phyloP scores from a whole-genome alignment of 805 yeast species.

The Starmerella apis region DNA sequence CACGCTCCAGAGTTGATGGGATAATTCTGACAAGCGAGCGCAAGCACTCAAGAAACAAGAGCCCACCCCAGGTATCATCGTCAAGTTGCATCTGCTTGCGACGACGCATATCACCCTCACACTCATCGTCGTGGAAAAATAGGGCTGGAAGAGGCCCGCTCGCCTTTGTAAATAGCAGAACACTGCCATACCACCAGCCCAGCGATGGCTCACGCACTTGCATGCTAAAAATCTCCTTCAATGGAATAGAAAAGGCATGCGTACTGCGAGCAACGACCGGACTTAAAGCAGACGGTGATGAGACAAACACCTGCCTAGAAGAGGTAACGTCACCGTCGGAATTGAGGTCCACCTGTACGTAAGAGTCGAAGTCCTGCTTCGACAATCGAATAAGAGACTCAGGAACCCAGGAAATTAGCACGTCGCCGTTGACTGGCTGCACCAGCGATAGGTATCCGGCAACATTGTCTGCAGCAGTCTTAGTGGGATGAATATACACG shows the following conservation, averaged over 20 bases:
- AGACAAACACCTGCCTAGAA: conserved; percentile 32
- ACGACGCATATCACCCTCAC: conserved; percentile 48
- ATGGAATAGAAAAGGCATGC: conserved; percentile 57
- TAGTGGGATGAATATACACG: conserved; percentile 75
- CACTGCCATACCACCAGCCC: conserved; percentile 89
- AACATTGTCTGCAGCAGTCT: conserved; percentile 61
- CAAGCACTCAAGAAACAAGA: conserved; percentile 53
- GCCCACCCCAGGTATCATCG: conserved; percentile 72
- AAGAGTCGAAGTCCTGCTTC: conserved; percentile 39
- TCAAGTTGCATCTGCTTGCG: conserved; percentile 37
- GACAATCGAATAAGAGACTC: conserved; percentile 32
- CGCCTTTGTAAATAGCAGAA: conserved; percentile 55
- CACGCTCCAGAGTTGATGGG: conserved; percentile 58
- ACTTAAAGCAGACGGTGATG: conserved; percentile 37
- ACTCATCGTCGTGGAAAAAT: conserved; percentile 86
- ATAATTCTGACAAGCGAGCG: conserved; percentile 50
- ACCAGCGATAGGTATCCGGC: conserved; percentile 65
- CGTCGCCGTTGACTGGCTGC: conserved; percentile 46
- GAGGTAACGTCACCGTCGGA: conserved; percentile 24
- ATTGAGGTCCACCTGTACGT: conserved; percentile 44
- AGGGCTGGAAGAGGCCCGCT: conserved; percentile 64
- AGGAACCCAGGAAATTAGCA: conserved; percentile 60
- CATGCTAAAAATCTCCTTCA: conserved; percentile 58
- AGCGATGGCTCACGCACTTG: conserved; percentile 74
- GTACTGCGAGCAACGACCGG: conserved; percentile 41